phyloP scores from a whole-genome alignment of 2,329 filamentous ascomycete genomes.

The Fusarium fracticaudum region DNA sequence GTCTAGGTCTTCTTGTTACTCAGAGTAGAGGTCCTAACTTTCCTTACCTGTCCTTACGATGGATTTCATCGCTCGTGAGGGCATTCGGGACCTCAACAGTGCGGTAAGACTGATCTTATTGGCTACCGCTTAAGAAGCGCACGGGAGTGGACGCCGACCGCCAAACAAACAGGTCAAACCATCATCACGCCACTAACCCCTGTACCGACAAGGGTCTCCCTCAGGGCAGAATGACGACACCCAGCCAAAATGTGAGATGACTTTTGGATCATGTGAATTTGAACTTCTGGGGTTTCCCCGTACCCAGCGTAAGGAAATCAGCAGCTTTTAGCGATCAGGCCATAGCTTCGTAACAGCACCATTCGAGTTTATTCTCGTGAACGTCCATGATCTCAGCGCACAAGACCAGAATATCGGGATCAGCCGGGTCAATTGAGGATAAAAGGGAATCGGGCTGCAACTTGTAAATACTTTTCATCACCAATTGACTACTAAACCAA shows the following conservation, averaged over 20 bases:
- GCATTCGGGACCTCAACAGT: no score
- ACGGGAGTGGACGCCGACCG: no score
- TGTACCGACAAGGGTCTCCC: rapidly evolving
- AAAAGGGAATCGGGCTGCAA: not conserved
- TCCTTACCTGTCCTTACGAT: no score
- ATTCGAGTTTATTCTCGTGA: not conserved
- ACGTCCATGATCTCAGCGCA: not conserved
- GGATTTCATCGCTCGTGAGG: no score
- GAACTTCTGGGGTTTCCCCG: not conserved
- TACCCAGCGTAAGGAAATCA: not conserved
- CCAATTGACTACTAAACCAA: not conserved
- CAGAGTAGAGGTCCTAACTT: no score
- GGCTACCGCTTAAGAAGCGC: no score
- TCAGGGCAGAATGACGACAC: not conserved
- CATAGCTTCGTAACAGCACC: not conserved
- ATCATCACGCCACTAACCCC: not conserved
- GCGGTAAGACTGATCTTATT: no score
- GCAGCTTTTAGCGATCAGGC: not conserved
- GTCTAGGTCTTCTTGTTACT: no score
- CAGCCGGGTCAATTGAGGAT: not conserved
- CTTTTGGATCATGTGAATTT: not conserved
- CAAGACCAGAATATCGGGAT: not conserved
- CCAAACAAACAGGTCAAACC: no score
- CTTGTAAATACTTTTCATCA: not conserved
- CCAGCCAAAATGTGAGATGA: not conserved